Percentiles rank a stretch among this genome's conserved stretches.
phyloP scores from a whole-genome alignment of 2,329 filamentous ascomycete species.

The Trichoderma lentiforme region DNA sequence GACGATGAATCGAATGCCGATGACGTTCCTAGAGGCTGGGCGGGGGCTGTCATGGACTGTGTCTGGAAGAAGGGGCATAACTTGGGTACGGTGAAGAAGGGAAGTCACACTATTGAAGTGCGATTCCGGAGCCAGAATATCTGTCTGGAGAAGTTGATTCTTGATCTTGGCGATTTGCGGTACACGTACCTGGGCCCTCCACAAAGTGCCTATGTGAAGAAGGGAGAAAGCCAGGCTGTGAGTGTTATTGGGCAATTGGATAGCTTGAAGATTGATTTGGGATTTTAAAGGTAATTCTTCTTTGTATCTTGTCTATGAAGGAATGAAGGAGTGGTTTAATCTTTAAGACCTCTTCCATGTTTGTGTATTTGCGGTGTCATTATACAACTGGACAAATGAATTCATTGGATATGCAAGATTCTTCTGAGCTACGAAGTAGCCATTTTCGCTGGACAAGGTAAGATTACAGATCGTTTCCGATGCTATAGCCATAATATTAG shows the following conservation, averaged over 20 bases:
- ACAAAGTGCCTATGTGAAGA: slow-evolving; percentile 27
- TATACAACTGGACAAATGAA: not conserved
- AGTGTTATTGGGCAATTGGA: slow-evolving; percentile 7
- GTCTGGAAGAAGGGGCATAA: slow-evolving; percentile 45
- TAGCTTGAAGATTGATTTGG: slow-evolving; percentile 16
- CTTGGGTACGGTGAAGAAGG: slow-evolving; percentile 24
- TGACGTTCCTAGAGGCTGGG: slow-evolving; percentile 48
- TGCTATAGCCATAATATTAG: not conserved
- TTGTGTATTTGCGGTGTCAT: not conserved
- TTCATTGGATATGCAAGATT: not conserved
- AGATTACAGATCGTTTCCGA: not conserved
- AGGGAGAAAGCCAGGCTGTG: not conserved
- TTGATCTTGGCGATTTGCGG: slow-evolving; percentile 33
- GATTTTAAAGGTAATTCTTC: not conserved
- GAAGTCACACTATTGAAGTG: slow-evolving; percentile 31
- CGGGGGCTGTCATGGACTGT: slow-evolving; percentile 45
- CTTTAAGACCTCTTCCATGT: not conserved
- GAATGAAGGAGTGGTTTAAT: not conserved
- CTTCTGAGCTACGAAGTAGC: not conserved
- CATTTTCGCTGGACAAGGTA: not conserved
- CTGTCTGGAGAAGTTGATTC: slow-evolving; percentile 36
- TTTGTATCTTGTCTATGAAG: not conserved
- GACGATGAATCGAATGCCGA: slow-evolving; percentile 28
- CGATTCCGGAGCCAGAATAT: slow-evolving; percentile 33
- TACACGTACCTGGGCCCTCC: slow-evolving; percentile 37